Evolutionary conservation across 805 yeast genomes (phyloP).

Genomic region (Pichia thaimueangensis): DNA sequence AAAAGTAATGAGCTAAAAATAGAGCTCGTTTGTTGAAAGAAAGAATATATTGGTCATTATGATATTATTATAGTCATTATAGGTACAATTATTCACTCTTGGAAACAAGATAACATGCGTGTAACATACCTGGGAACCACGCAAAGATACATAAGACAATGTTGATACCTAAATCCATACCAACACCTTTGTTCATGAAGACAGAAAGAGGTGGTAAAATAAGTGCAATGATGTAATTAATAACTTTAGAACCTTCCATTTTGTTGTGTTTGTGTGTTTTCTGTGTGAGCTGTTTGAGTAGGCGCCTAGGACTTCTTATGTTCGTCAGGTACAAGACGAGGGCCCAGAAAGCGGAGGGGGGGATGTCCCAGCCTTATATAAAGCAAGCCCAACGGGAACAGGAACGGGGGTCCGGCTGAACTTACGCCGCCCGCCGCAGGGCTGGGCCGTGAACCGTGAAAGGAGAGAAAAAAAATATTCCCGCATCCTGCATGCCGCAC

Average conservation of each 20-base stretch:
- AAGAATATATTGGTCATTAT: too few species aligned
- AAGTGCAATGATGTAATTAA: conserved; percentile 34
- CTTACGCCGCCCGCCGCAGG: too few species aligned
- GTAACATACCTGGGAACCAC: conserved; percentile 78
- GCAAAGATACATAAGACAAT: conserved; percentile 51
- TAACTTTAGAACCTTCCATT: conserved; percentile 22
- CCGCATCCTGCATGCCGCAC: not conserved
- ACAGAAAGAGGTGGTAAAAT: conserved; percentile 75
- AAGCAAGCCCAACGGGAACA: not conserved
- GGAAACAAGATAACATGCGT: conserved; percentile 59
- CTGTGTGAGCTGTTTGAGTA: too few species aligned
- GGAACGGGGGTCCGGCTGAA: too few species aligned
- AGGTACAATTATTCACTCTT: conserved; percentile 50
- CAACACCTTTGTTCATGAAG: conserved; percentile 60
- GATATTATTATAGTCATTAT: too few species aligned
- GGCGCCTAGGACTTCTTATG: too few species aligned
- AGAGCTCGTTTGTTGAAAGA: too few species aligned
- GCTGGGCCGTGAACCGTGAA: not conserved
- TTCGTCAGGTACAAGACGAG: too few species aligned
- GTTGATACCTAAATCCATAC: conserved; percentile 60
- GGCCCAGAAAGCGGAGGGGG: not conserved
- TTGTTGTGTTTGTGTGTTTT: not conserved
- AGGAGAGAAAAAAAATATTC: not conserved
- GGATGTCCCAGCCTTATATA: too few species aligned
- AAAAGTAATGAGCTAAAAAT: too few species aligned